These are phyloP conservation scores for Aureobasidium sp. DNA, from an alignment of 2,329 filamentous ascomycete genomes.

Conservation along the genomic window DNA sequence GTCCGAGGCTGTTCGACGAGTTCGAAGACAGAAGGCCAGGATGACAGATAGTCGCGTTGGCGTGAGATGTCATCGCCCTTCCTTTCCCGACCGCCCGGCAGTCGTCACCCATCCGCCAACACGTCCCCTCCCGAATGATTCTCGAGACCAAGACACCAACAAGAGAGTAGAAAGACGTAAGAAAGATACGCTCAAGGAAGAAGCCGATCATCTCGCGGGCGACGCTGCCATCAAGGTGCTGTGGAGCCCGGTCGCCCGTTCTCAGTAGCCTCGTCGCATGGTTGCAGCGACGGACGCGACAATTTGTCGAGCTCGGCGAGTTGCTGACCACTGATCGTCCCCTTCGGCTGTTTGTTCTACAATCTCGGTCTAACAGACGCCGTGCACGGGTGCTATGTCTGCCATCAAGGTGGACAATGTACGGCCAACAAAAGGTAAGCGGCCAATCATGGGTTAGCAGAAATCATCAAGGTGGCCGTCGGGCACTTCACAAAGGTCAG, in stretches of 20 bases:
- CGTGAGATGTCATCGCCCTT: neutral
- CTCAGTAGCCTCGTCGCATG: neutral
- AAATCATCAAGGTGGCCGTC: constrained; percentile 14
- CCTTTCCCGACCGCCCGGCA: constrained; percentile 8
- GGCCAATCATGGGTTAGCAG: constrained; percentile 4
- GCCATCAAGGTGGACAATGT: constrained; percentile 5
- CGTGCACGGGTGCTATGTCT: neutral
- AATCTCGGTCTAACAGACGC: neutral
- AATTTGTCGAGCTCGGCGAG: neutral
- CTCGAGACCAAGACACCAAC: neutral
- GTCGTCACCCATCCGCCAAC: neutral
- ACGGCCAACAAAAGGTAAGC: neutral
- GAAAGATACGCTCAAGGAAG: neutral
- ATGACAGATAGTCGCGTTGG: neutral
- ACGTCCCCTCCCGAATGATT: neutral
- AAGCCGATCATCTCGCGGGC: neutral
- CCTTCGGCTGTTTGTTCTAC: too few species aligned
- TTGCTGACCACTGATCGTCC: neutral
- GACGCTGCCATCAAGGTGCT: constrained; percentile 7
- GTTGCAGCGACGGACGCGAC: neutral
- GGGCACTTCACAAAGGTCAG: neutral
- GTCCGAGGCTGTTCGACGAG: neutral
- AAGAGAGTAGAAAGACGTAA: neutral
- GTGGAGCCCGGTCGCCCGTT: neutral
- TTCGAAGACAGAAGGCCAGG: too few species aligned